These are phyloP conservation scores for Emmonsiellopsis sp. DNA, from an alignment of 2,329 filamentous ascomycete genomes.

Conservation along the genomic window DNA sequence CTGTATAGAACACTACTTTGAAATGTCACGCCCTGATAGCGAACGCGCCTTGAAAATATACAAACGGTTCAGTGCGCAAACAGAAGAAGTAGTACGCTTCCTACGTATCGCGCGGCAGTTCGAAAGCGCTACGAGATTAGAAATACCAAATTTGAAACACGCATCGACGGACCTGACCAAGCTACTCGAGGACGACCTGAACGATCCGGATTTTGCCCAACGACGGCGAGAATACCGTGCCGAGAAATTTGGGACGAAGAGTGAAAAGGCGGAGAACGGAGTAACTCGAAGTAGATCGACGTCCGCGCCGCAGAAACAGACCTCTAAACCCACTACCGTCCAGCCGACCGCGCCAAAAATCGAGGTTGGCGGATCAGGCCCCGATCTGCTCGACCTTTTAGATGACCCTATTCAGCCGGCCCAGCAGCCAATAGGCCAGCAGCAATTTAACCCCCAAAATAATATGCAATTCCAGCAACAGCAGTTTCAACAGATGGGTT, in stretches of 20 bases:
- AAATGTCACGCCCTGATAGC: conserved; percentile 91
- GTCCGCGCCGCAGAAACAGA: conserved; percentile 19
- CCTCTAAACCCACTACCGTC: conserved; percentile 13
- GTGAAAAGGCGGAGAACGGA: conserved; percentile 25
- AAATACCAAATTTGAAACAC: conserved; percentile 95
- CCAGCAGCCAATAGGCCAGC: conserved; percentile 48
- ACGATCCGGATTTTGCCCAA: conserved; percentile 89
- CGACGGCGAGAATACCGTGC: conserved; percentile 87
- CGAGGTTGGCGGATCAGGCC: conserved; percentile 33
- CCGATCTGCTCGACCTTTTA: conserved; percentile 89
- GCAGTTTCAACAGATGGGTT: conserved; percentile 23
- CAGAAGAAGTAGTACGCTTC: conserved; percentile 85
- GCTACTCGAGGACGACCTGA: conserved; percentile 87
- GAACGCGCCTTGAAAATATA: conserved; percentile 88
- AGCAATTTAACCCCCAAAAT: conserved; percentile 21
- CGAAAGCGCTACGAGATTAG: conserved; percentile 80
- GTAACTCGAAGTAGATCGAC: conserved; percentile 14
- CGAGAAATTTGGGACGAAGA: conserved; percentile 65
- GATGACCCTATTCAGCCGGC: conserved; percentile 77
- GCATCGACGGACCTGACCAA: conserved; percentile 84
- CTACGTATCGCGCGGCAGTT: conserved; percentile 79
- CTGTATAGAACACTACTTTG: conserved; percentile 78
- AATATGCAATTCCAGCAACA: conserved; percentile 20
- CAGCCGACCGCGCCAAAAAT: conserved; percentile 19
- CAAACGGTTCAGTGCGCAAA: conserved; percentile 82